These are phyloP conservation scores for Cicer arietinum DNA, from an alignment of 306 rosid species.

Conservation along the genomic window DNA sequence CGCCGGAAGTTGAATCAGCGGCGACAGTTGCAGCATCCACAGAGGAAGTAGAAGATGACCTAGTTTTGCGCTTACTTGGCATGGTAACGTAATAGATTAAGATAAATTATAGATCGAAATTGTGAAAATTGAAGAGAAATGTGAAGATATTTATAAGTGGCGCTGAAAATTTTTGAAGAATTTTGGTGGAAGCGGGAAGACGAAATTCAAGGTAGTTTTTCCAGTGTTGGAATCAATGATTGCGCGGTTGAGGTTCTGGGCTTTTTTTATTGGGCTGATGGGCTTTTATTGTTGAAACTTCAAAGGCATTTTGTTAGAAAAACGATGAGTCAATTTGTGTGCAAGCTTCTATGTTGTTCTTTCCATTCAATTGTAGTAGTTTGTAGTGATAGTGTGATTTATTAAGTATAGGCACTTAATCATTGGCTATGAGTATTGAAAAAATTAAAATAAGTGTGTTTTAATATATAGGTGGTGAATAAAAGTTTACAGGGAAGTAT, in stretches of 20 bases:
- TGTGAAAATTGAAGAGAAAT: neutral
- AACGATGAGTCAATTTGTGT: too few relatives aligned
- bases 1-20: neutral
- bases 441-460: too few relatives aligned
- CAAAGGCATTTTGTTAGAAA: too few relatives aligned
- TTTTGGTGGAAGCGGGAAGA: neutral
- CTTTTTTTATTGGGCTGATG: neutral
- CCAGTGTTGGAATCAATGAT: neutral
- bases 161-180: neutral
- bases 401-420: too few relatives aligned
- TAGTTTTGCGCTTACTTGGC: constrained; percentile 39
- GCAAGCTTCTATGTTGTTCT: too few relatives aligned
- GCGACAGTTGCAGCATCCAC: neutral
- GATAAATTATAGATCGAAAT: neutral
- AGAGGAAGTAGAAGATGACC: neutral
- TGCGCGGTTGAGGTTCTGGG: neutral
- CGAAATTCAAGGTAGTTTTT: neutral
- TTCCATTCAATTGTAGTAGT: too few relatives aligned
- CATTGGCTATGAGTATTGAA: too few relatives aligned
- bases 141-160: neutral
- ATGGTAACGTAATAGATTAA: neutral
- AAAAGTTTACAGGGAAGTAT: too few relatives aligned
- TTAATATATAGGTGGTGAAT: too few relatives aligned
- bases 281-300: too few relatives aligned
- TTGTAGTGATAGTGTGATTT: too few relatives aligned